Conservation (phyloP, 2,329 filamentous ascomycete species). For the Zasmidium citrigriseum region DNA sequence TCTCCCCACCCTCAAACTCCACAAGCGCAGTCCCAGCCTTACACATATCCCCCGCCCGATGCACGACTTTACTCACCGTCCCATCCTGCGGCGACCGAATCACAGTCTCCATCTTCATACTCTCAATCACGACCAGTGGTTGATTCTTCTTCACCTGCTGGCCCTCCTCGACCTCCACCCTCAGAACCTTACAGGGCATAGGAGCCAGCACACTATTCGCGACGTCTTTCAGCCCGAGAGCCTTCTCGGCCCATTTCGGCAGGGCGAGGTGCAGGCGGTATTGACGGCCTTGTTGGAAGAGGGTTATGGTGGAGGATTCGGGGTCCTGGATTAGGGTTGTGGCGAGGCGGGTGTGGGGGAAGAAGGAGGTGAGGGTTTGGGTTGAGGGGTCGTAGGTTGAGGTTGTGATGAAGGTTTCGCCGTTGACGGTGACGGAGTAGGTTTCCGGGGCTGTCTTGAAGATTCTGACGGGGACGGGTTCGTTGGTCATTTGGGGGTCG, state of each 20-base stretch:
- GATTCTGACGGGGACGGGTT: conserved; percentile 44
- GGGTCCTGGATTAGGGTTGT: conserved; percentile 71
- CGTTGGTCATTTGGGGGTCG: conserved; percentile 43
- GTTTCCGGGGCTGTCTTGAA: conserved; percentile 52
- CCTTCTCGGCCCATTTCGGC: conserved; percentile 84
- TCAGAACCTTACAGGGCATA: conserved; percentile 96
- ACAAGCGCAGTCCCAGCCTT: conserved; percentile 51
- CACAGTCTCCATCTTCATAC: conserved; percentile 60
- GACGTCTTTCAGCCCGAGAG: conserved; percentile 77
- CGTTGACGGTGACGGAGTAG: conserved; percentile 53
- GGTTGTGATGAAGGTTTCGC: conserved; percentile 33
- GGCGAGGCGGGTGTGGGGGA: conserved; percentile 75
- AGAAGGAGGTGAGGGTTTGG: conserved; percentile 71
- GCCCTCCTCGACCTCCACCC: conserved; percentile 83
- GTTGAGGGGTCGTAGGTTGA: conserved; percentile 48
- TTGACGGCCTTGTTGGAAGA: conserved; percentile 71
- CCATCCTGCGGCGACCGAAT: conserved; percentile 53
- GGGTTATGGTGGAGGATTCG: conserved; percentile 59
- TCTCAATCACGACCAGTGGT: conserved; percentile 71
- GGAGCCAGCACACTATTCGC: conserved; percentile 84
- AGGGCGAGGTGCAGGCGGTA: conserved; percentile 57
- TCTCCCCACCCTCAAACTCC: conserved; percentile 41
- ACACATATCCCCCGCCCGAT: conserved; percentile 47
- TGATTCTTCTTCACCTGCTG: conserved; percentile 82
- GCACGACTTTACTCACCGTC: conserved; percentile 49